These are phyloP conservation scores for Friedmanniomyces simplex DNA, from an alignment of 495 filamentous ascomycete species.

Conservation along the genomic window DNA sequence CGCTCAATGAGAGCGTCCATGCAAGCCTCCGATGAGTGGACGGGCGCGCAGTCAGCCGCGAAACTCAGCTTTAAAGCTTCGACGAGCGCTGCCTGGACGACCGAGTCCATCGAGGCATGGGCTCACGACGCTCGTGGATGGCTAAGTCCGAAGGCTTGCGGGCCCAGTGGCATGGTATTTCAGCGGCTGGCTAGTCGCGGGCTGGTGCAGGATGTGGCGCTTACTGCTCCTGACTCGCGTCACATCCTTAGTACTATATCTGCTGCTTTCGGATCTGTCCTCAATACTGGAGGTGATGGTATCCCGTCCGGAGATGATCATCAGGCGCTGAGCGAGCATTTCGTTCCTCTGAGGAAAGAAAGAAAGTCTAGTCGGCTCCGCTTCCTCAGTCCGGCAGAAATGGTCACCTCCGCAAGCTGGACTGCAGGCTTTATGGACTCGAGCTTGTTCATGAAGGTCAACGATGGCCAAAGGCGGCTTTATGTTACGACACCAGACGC, in stretches of 20 bases:
- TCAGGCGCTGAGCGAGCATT: conserved; percentile 40
- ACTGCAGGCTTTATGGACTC: conserved; percentile 53
- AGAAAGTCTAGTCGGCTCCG: conserved; percentile 55
- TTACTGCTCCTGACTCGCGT: conserved; percentile 47
- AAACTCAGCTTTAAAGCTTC: conserved; percentile 9
- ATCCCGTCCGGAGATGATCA: neutral
- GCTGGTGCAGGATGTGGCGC: conserved; percentile 47
- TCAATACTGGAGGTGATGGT: conserved; percentile 25
- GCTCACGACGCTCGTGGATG: conserved; percentile 36
- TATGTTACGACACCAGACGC: conserved; percentile 57
- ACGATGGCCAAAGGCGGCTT: conserved; percentile 44
- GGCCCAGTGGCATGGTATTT: conserved; percentile 42
- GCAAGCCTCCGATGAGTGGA: conserved; percentile 45
- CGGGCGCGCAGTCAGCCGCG: conserved; percentile 13
- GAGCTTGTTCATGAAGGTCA: conserved; percentile 51
- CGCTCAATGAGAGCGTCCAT: conserved; percentile 29
- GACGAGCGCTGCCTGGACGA: conserved; percentile 29
- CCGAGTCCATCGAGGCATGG: conserved; percentile 34
- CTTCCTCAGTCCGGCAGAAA: conserved; percentile 54
- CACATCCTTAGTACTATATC: conserved; percentile 50
- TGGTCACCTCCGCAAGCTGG: conserved; percentile 57
- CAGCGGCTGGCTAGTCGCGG: conserved; percentile 55
- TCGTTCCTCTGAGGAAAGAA: conserved; percentile 60
- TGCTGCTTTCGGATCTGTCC: conserved; percentile 45
- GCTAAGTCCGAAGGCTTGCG: conserved; percentile 50